A percentile compares a stretch with the other conserved stretches of the same genome.
Conservation (phyloP, 257 asterid genomes). For the Primulina eburnea region DNA sequence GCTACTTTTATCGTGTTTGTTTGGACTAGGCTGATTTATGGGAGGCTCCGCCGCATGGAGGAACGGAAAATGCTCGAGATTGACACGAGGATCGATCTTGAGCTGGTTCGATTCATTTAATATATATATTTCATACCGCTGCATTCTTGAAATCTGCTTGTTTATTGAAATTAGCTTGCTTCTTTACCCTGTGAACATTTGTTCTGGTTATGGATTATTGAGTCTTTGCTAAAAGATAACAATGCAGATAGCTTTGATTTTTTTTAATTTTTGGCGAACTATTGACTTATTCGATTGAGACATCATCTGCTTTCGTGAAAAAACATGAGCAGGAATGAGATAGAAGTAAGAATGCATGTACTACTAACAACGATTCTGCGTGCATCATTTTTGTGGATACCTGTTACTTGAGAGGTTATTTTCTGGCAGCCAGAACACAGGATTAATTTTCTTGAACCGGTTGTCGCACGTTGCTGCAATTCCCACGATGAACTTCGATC, state of each 20-base stretch:
- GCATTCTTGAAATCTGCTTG: neutral
- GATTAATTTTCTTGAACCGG: conserved; percentile 69
- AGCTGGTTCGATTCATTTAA: conserved; percentile 50
- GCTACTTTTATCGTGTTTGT: conserved; percentile 90
- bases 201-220: neutral
- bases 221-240: neutral
- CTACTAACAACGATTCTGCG: neutral
- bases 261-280: neutral
- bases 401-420: neutral
- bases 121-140: neutral
- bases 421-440: conserved; percentile 61
- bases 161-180: too few species aligned
- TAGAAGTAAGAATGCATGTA: neutral
- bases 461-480: conserved; percentile 77
- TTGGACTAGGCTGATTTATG: conserved; percentile 78
- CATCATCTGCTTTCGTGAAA: neutral
- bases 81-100: conserved; percentile 70
- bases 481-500: conserved; percentile 74
- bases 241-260: neutral
- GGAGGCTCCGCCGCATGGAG: conserved; percentile 67
- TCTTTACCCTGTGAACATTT: neutral
- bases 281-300: neutral
- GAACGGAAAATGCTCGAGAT: conserved; percentile 67
- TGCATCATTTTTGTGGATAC: neutral
- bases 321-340: neutral